phyloP scores from a whole-genome alignment of 805 yeast species.

The Yarrowia alimentaria region DNA sequence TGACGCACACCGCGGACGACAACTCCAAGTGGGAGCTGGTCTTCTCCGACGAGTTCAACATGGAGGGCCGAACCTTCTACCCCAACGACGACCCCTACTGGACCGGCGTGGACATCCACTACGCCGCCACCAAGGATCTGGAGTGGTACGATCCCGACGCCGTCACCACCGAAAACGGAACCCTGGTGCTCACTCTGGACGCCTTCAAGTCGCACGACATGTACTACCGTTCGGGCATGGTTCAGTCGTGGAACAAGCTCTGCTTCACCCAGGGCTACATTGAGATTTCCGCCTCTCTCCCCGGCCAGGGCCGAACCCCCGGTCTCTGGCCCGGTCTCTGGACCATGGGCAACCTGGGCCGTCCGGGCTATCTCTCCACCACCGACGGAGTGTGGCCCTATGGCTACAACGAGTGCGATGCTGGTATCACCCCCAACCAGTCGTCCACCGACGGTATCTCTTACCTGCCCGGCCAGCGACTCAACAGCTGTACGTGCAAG shows the following conservation, averaged over 20 bases:
- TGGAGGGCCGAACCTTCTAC: conserved; percentile 86
- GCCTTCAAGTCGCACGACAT: conserved; percentile 77
- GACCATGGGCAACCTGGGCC: conserved; percentile 89
- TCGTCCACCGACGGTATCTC: conserved; percentile 87
- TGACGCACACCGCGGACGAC: conserved; percentile 51
- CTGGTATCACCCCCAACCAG: conserved; percentile 93
- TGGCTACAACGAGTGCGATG: conserved; percentile 81
- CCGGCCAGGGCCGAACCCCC: conserved; percentile 70
- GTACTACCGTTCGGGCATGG: conserved; percentile 84
- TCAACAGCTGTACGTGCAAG: conserved; percentile 73
- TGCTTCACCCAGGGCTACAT: conserved; percentile 83
- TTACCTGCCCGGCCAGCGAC: conserved; percentile 78
- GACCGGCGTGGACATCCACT: conserved; percentile 79
- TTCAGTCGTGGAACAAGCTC: conserved; percentile 87
- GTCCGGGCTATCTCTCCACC: conserved; percentile 85
- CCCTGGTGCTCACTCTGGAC: conserved; percentile 67
- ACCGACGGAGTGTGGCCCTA: conserved; percentile 97
- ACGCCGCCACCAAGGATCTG: conserved; percentile 82
- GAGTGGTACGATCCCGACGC: conserved; percentile 98
- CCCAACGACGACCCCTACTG: conserved; percentile 90
- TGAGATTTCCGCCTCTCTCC: conserved; percentile 74
- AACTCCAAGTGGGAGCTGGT: conserved; percentile 75
- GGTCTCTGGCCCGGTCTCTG: conserved; percentile 98
- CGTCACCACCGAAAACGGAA: conserved; percentile 69
- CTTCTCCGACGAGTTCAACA: conserved; percentile 87